Conservation (phyloP, 257 asterid genomes). For the Rehmannia glutinosa region DNA sequence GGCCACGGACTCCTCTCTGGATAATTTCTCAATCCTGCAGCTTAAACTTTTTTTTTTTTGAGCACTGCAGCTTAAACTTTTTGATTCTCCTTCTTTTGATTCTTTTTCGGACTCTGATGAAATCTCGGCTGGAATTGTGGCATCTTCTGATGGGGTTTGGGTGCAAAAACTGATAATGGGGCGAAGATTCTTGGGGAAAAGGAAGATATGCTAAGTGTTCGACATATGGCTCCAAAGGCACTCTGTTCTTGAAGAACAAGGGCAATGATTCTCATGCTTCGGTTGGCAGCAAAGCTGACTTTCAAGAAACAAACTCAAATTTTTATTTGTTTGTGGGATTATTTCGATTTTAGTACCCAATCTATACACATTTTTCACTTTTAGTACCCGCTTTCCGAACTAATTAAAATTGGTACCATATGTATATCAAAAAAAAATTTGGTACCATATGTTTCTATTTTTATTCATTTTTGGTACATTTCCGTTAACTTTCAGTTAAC, state of each 20-base stretch:
- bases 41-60: constrained; percentile 59
- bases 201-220: constrained; percentile 31
- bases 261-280: constrained; percentile 40
- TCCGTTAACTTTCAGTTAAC: too few species aligned
- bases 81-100: constrained; percentile 26
- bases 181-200: constrained; percentile 17
- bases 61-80: constrained; percentile 58
- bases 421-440: too few species aligned
- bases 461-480: too few species aligned
- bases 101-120: constrained; percentile 28
- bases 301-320: too few species aligned
- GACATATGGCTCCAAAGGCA: constrained; percentile 40
- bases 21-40: constrained; percentile 60
- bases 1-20: constrained; percentile 47
- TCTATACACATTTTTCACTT: too few species aligned
- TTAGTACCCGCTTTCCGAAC: too few species aligned
- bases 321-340: too few species aligned
- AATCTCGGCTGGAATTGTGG: constrained; percentile 9
- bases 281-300: too few species aligned
- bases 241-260: constrained; percentile 25
- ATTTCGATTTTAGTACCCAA: too few species aligned
- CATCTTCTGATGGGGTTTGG: constrained; percentile 10
- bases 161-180: constrained; percentile 33
- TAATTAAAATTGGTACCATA: too few species aligned
- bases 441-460: too few species aligned